Percentiles rank a stretch among this genome's conserved stretches.
phyloP scores from a whole-genome alignment of 306 rosid genomes.

The Inga laurina region DNA sequence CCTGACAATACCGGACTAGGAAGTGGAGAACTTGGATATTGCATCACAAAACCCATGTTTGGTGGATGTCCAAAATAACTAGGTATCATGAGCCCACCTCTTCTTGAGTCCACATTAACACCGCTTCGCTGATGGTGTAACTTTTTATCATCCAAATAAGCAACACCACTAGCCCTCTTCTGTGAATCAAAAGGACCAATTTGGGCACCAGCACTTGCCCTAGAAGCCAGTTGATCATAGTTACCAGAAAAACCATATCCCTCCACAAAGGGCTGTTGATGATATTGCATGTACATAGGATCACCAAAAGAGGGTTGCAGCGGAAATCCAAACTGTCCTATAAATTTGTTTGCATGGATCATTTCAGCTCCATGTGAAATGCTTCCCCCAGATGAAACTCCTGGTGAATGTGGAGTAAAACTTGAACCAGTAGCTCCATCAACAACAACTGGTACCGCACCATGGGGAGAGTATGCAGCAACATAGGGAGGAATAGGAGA shows the following conservation, averaged over 20 bases:
- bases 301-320: constrained; percentile 49
- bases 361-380: constrained; percentile 52
- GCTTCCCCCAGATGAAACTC: constrained; percentile 45
- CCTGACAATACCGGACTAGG: constrained; percentile 48
- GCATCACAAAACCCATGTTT: constrained; percentile 46
- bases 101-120: constrained; percentile 44
- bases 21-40: constrained; percentile 48
- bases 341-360: constrained; percentile 45
- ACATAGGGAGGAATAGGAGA: constrained; percentile 47
- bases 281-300: constrained; percentile 55
- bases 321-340: constrained; percentile 51
- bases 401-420: constrained; percentile 41
- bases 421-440: constrained; percentile 52
- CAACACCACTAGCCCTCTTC: constrained; percentile 34
- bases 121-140: constrained; percentile 42
- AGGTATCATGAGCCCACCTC: constrained; percentile 52
- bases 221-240: constrained; percentile 39
- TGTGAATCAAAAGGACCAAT: constrained; percentile 40
- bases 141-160: constrained; percentile 51
- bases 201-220: constrained; percentile 39
- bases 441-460: constrained; percentile 47
- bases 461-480: constrained; percentile 51
- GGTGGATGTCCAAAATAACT: constrained; percentile 53
- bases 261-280: constrained; percentile 49
- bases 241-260: constrained; percentile 47